Conservation (phyloP, 768 basidiomycete species). For the Boletus barrowsii region DNA sequence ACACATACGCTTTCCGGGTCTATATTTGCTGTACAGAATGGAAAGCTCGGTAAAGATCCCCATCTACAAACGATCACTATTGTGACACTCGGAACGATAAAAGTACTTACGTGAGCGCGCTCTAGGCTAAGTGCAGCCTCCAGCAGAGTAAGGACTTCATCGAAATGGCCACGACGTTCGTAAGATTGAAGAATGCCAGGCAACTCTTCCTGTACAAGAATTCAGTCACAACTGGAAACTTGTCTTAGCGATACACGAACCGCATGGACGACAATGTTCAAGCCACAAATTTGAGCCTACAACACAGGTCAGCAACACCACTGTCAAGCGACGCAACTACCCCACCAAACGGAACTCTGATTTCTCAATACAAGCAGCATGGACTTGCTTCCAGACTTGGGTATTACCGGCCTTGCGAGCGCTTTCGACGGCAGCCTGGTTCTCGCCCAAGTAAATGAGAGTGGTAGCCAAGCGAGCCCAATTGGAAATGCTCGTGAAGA, state of each 20-base stretch:
- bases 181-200: constrained; percentile 73
- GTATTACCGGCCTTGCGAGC: constrained; percentile 99
- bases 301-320: constrained; percentile 7
- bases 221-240: constrained; percentile 9
- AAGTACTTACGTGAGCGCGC: constrained; percentile 73
- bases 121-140: constrained; percentile 97
- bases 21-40: constrained; percentile 91
- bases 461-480: constrained; percentile 99
- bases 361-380: constrained; percentile 97
- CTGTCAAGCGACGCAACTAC: constrained; percentile 1
- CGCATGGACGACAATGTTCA: constrained; percentile 95
- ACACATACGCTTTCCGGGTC: constrained; percentile 81
- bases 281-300: constrained; percentile 96
- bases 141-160: constrained; percentile 86
- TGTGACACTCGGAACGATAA: neutral
- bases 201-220: constrained; percentile 63
- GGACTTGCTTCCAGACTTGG: constrained; percentile 99
- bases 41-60: constrained; percentile 97
- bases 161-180: constrained; percentile 89
- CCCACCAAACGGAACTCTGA: constrained; percentile 85
- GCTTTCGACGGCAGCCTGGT: constrained; percentile 97
- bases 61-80: constrained; percentile 50
- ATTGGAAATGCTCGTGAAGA: constrained; percentile 97
- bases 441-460: constrained; percentile 96
- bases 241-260: constrained; percentile 23